Evolutionary conservation across 1,284 basidiomycete species (phyloP).

Genomic region (Caloboletus inedulis): DNA sequence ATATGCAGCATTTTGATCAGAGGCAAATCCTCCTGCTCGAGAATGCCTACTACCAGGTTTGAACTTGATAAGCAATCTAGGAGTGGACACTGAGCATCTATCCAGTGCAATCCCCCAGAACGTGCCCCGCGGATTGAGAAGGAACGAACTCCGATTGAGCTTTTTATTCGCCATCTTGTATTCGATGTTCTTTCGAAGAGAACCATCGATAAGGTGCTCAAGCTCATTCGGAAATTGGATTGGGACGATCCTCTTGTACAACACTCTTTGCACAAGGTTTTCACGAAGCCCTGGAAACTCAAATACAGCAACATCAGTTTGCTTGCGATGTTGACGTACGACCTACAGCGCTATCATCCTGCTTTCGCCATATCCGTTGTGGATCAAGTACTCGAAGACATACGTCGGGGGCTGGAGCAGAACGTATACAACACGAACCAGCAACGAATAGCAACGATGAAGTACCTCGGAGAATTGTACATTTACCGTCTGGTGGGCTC

Average conservation of each 20-base stretch:
- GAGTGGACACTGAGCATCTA: slow-evolving; percentile 11
- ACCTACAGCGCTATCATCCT: slow-evolving; percentile 89
- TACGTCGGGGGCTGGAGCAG: slow-evolving; percentile 87
- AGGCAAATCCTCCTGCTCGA: slow-evolving; percentile 88
- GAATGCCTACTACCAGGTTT: slow-evolving; percentile 96
- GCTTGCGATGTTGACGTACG: slow-evolving; percentile 92
- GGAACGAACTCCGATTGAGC: slow-evolving; percentile 82
- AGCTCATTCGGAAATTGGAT: slow-evolving; percentile 88
- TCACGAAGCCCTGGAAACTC: slow-evolving; percentile 96
- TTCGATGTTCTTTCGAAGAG: slow-evolving; percentile 89
- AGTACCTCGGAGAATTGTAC: slow-evolving; percentile 95
- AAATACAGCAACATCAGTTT: slow-evolving; percentile 88
- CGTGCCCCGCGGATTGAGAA: slow-evolving; percentile 83
- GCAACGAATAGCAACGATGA: slow-evolving; percentile 84
- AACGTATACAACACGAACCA: slow-evolving; percentile 97
- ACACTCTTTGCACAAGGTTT: slow-evolving; percentile 68
- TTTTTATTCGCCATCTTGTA: slow-evolving; percentile 91
- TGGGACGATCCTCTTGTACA: slow-evolving; percentile 79
- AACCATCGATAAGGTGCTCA: slow-evolving; percentile 90
- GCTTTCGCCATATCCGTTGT: slow-evolving; percentile 86
- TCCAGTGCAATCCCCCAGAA: slow-evolving; percentile 94
- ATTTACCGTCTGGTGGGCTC: slow-evolving; percentile 94
- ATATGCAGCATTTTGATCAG: slow-evolving; percentile 87
- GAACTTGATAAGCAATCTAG: slow-evolving; percentile 11
- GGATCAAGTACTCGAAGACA: slow-evolving; percentile 92